Evolutionary conservation across 257 asterid species (phyloP).

Genomic region (Solanum tacnaense): DNA sequence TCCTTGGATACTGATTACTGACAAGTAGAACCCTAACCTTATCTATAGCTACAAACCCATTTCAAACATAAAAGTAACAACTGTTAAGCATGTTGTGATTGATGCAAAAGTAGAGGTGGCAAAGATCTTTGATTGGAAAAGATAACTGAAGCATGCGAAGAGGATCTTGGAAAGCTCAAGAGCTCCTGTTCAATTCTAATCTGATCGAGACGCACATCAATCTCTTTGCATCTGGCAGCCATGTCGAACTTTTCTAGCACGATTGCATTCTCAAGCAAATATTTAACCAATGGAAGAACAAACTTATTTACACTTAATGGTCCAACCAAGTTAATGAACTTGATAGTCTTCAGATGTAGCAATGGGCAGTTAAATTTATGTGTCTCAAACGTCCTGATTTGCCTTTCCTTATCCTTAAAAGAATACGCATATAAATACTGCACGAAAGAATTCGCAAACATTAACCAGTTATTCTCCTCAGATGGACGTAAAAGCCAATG

Average conservation of each 20-base stretch:
- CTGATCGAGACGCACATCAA: background rate
- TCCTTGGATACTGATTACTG: background rate
- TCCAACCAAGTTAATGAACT: background rate
- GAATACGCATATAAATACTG: background rate
- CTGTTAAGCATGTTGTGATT: background rate
- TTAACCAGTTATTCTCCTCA: background rate
- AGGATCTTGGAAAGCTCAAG: background rate
- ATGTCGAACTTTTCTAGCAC: background rate
- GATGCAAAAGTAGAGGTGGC: background rate
- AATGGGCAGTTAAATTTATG: background rate
- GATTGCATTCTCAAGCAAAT: background rate
- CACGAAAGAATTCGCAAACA: background rate
- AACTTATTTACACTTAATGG: background rate
- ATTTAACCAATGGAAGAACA: background rate
- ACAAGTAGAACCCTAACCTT: background rate
- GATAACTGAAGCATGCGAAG: background rate
- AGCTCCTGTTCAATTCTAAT: background rate
- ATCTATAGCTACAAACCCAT: background rate
- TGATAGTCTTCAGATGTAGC: background rate
- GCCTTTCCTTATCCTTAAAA: background rate
- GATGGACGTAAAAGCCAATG: background rate
- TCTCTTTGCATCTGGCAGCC: background rate
- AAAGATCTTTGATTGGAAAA: background rate
- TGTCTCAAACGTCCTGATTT: background rate
- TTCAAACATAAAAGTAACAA: background rate